A percentile compares a stretch with the other conserved stretches of the same genome.
These are phyloP conservation scores for Coemansia sp. DNA, from an alignment of 192 early-diverging fungal species.

Conservation along the genomic window DNA sequence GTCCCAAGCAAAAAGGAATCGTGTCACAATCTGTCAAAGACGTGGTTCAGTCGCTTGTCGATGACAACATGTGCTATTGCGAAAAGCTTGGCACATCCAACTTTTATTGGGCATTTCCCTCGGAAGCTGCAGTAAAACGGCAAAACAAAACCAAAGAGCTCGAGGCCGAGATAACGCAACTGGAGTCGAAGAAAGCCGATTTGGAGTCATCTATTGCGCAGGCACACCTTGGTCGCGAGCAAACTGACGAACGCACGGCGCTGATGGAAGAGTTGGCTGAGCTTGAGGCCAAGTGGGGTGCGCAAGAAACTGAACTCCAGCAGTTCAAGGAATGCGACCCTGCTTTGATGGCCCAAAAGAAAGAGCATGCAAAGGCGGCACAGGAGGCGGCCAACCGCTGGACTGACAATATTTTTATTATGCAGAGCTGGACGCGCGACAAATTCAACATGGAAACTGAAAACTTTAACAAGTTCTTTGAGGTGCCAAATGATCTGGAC, in stretches of 20 bases:
- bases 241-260: slow-evolving; percentile 60
- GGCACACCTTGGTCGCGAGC: slow-evolving; percentile 63
- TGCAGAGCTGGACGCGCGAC: slow-evolving; percentile 74
- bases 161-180: slow-evolving; percentile 52
- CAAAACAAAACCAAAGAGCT: slow-evolving; percentile 56
- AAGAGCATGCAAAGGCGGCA: slow-evolving; percentile 59
- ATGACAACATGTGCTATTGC: slow-evolving; percentile 72
- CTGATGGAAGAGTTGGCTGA: slow-evolving; percentile 58
- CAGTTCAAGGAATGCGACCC: slow-evolving; percentile 80
- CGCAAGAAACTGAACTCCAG: slow-evolving; percentile 59
- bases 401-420: slow-evolving; percentile 87
- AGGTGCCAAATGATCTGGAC: slow-evolving; percentile 75
- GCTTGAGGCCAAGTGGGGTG: slow-evolving; percentile 43
- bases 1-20: slow-evolving; percentile 79
- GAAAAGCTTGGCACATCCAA: slow-evolving; percentile 92
- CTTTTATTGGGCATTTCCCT: slow-evolving; percentile 91
- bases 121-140: slow-evolving; percentile 58
- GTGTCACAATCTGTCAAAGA: slow-evolving; percentile 81
- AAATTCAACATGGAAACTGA: slow-evolving; percentile 65
- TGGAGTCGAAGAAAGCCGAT: slow-evolving; percentile 50
- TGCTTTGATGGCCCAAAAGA: slow-evolving; percentile 63
- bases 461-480: slow-evolving; percentile 67
- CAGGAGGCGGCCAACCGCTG: slow-evolving; percentile 80
- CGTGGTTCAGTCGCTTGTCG: slow-evolving; percentile 76
- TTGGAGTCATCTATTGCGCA: slow-evolving; percentile 50